Evolutionary conservation across 148 eudicot genomes (phyloP).

Genomic region (Silene latifolia): DNA sequence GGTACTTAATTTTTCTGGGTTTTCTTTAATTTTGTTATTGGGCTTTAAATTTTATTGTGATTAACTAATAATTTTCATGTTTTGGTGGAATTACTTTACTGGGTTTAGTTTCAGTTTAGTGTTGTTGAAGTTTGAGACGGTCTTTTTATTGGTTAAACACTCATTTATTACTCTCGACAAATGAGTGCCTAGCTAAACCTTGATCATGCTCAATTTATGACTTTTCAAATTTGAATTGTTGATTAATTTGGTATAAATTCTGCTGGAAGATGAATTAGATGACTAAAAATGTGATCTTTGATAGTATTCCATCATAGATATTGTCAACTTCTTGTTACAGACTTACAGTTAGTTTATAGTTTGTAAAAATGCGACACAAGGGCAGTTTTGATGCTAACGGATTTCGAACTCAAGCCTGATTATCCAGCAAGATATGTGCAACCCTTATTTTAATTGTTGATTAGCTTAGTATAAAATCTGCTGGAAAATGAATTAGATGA

Average conservation of each 20-base stretch:
- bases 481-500: background rate
- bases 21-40: background rate
- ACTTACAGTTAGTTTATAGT: background rate
- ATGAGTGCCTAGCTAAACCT: background rate
- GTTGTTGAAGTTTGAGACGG: no score
- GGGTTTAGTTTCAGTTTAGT: background rate
- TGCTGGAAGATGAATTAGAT: background rate
- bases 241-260: background rate
- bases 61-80: no score
- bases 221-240: no score
- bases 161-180: no score
- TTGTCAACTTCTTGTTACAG: background rate
- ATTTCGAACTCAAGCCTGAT: background rate
- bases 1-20: background rate
- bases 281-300: background rate
- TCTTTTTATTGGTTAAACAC: no score
- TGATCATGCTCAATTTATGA: slow-evolving; percentile 7
- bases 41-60: background rate
- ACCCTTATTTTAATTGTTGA: background rate
- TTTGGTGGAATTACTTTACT: background rate
- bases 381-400: background rate
- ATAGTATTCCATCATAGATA: background rate
- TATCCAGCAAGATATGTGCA: background rate
- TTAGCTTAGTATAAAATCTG: background rate
- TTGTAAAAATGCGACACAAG: background rate